Conservation (phyloP, 2,329 filamentous ascomycete genomes). For the Colletotrichum tabaci region DNA sequence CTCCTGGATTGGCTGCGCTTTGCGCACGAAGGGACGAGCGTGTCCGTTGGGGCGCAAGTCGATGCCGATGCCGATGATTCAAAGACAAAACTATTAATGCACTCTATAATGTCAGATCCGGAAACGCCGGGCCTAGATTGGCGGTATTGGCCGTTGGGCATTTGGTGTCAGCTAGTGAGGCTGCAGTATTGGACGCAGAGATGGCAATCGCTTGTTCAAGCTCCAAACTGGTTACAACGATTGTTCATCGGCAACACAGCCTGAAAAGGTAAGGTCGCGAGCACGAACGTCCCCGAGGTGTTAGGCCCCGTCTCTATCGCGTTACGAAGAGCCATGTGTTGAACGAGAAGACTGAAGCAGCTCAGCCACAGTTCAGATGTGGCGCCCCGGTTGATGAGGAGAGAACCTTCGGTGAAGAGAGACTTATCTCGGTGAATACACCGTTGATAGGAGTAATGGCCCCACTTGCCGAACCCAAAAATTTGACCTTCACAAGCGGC, state of each 20-base stretch:
- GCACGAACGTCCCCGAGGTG: neutral
- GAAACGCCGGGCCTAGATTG: neutral
- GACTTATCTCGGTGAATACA: neutral
- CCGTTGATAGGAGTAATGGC: conserved; percentile 11
- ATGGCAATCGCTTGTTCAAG: neutral
- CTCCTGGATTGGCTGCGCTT: neutral
- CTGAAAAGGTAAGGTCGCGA: neutral
- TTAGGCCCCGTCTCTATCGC: no score
- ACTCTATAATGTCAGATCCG: no score
- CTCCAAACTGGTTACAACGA: neutral
- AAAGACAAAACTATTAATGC: neutral
- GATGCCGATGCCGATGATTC: neutral
- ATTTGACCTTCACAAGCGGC: conserved; percentile 25
- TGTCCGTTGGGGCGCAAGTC: neutral
- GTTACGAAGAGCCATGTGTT: neutral
- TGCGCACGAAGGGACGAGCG: neutral
- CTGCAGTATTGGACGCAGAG: neutral
- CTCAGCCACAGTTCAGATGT: neutral
- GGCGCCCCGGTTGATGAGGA: neutral
- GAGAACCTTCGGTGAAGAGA: accelerated
- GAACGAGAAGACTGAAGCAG: neutral
- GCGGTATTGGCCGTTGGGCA: neutral
- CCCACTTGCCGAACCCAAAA: conserved; percentile 36
- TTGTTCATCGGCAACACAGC: neutral
- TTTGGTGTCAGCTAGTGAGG: neutral